Evolutionary conservation across 139 green algal species (phyloP), one percentile per base, ranked within the genome.

Genomic region (Chlamydomonas sp.): DNA sequence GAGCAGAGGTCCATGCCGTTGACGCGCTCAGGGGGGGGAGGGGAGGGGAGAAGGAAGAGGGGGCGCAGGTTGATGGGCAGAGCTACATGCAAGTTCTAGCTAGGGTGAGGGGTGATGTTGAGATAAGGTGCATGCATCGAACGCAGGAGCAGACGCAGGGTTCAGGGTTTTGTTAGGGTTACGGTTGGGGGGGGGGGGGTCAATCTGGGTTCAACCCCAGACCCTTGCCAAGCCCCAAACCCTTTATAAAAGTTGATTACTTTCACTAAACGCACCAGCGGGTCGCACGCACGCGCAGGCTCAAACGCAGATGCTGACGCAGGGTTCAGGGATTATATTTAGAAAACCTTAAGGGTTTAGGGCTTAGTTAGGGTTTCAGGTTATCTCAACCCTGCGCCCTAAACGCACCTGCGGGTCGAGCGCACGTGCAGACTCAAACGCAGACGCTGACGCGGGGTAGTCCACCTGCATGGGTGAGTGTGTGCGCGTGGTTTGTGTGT

Each of bases 1-100:
- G 72, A 88, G 85, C 95, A 97, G 58, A 91, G 57, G 72, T 97
- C 93, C 70, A 98, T 76, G 39, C 85, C 90, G 75, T 93, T 83
- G 77, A 76, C 24, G 2, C 59, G 59, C n/a, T n/a, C n/a, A n/a
- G n/a, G n/a, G n/a, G n/a, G n/a, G n/a, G n/a, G n/a, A n/a, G n/a
- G n/a, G n/a, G n/a, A n/a, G n/a, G n/a, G n/a, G n/a, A n/a, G n/a
- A n/a, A n/a, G n/a, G n/a, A n/a, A n/a, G n/a, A n/a, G n/a, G n/a
- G n/a, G n/a, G n/a, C n/a, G n/a, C n/a, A n/a, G n/a, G n/a, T n/a
- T n/a, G n/a, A n/a, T n/a, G n/a, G n/a, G n/a, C n/a, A n/a, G n/a
- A n/a, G n/a, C n/a, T n/a, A n/a, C n/a, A n/a, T n/a, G n/a, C n/a
- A n/a, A n/a, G n/a, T n/a, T n/a, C n/a, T n/a, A n/a, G n/a, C n/a